A percentile compares a stretch with the other conserved stretches of the same genome.
These are phyloP conservation scores for Pythium myriotylum DNA, from an alignment of 352 stramenopile genomes.

Conservation along the genomic window DNA sequence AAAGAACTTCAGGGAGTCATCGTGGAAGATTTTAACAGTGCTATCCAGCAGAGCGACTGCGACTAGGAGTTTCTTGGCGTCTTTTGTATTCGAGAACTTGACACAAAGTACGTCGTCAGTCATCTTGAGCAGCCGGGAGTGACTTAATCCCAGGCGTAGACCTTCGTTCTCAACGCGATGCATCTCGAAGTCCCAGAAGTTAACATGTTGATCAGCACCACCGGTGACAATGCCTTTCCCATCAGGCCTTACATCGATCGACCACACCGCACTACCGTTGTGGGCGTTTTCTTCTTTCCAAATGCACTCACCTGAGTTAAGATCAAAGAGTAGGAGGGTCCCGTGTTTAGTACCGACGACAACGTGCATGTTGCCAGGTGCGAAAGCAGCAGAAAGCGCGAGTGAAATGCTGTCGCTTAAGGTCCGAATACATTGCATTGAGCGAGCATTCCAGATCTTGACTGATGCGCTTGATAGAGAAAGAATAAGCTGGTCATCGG, in stretches of 20 bases:
- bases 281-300: slow-evolving; percentile 86
- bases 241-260: slow-evolving; percentile 93
- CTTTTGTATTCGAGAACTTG: slow-evolving; percentile 94
- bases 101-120: slow-evolving; percentile 98
- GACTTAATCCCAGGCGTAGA: slow-evolving; percentile 91
- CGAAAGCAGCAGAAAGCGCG: slow-evolving; percentile 94
- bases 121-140: slow-evolving; percentile 98
- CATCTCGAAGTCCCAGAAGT: slow-evolving; percentile 99
- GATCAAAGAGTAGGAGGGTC: slow-evolving; percentile 93
- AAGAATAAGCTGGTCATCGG: slow-evolving; percentile 90
- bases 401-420: slow-evolving; percentile 77
- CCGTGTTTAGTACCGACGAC: slow-evolving; percentile 97
- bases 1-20: slow-evolving; percentile 99
- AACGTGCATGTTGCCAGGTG: slow-evolving; percentile 96
- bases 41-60: slow-evolving; percentile 94
- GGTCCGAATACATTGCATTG: slow-evolving; percentile 91
- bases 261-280: slow-evolving; percentile 96
- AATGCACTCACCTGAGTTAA: slow-evolving; percentile 95
- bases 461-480: slow-evolving; percentile 83
- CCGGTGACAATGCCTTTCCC: slow-evolving; percentile 94
- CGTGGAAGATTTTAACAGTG: slow-evolving; percentile 99
- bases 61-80: slow-evolving; percentile 87
- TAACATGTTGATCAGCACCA: slow-evolving; percentile 97
- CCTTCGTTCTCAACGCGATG: slow-evolving; percentile 50
- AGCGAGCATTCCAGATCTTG: slow-evolving; percentile 94